Conservation (phyloP, 129 eudicot species). For the Erigeron canadensis region DNA sequence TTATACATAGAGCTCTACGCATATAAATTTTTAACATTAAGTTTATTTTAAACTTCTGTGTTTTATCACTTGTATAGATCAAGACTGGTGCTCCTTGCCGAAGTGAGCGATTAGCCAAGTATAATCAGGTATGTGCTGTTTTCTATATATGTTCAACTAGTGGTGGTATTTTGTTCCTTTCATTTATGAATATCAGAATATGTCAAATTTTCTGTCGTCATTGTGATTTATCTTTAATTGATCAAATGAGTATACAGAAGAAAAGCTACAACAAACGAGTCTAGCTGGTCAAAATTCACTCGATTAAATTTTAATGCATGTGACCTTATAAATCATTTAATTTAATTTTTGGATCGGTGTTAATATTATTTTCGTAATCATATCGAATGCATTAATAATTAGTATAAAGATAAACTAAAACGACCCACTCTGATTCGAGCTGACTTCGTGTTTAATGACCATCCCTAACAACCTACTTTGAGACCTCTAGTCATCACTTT, state of each 20-base stretch:
- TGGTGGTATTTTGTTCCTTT: not conserved
- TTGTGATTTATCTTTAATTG: too few species aligned
- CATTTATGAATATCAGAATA: not conserved
- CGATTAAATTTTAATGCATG: too few species aligned
- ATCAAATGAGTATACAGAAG: too few species aligned
- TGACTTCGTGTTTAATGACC: too few species aligned
- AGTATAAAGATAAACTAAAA: not conserved
- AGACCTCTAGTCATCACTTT: slow-evolving; percentile 1
- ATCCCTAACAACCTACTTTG: not conserved
- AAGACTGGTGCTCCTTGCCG: slow-evolving; percentile 99
- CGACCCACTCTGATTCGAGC: not conserved
- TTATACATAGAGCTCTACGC: not conserved
- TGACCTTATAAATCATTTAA: too few species aligned
- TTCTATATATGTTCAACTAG: not conserved
- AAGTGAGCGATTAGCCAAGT: slow-evolving; percentile 91
- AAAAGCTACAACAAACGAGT: too few species aligned
- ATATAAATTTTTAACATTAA: not conserved
- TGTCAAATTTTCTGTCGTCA: not conserved
- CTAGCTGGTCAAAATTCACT: too few species aligned
- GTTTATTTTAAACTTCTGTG: not conserved
- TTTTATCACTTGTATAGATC: slow-evolving; percentile 46
- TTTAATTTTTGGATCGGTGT: too few species aligned
- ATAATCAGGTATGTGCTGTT: slow-evolving; percentile 66
- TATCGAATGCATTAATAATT: not conserved
- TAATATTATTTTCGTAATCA: not conserved